phyloP scores from a whole-genome alignment of 1,284 basidiomycete genomes.

The Mycosarcoma mackinlayi region DNA sequence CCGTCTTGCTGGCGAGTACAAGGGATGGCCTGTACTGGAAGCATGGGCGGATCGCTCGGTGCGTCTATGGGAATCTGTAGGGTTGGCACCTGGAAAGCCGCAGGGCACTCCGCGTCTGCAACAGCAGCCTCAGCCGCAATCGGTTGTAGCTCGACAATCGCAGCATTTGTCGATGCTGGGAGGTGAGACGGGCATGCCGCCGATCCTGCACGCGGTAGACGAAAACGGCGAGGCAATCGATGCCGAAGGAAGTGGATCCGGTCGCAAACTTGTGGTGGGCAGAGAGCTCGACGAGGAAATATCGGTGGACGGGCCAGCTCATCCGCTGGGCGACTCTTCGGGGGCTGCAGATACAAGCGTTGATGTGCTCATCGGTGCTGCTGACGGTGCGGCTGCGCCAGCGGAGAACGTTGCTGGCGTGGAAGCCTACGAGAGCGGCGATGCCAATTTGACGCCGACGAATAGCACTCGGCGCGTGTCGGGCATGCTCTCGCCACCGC shows the following conservation, averaged over 20 bases:
- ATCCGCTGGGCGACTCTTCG: constrained; percentile 36
- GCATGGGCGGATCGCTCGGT: constrained; percentile 66
- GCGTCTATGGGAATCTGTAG: constrained; percentile 61
- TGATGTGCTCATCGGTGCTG: constrained; percentile 28
- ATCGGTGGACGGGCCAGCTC: constrained; percentile 37
- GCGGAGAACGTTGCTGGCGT: neutral
- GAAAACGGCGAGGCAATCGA: constrained; percentile 49
- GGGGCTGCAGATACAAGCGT: constrained; percentile 27
- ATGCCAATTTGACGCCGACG: constrained; percentile 32
- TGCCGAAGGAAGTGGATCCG: constrained; percentile 31
- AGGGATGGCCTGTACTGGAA: constrained; percentile 65
- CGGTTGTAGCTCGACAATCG: constrained; percentile 31
- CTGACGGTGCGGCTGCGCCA: constrained; percentile 15
- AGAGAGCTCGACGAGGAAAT: constrained; percentile 23
- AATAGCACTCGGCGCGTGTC: constrained; percentile 33
- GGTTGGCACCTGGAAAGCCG: constrained; percentile 48
- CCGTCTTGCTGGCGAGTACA: constrained; percentile 60
- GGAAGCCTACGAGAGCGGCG: constrained; percentile 8
- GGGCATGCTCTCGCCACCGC: constrained; percentile 36
- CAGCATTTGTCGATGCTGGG: constrained; percentile 32
- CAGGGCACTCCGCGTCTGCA: constrained; percentile 27
- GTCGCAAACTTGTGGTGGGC: constrained; percentile 15
- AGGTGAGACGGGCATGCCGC: constrained; percentile 29
- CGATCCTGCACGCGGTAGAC: constrained; percentile 27
- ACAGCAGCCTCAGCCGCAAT: constrained; percentile 29